Evolutionary conservation across 768 basidiomycete genomes (phyloP).

Genomic region (Leccinum variicolor): DNA sequence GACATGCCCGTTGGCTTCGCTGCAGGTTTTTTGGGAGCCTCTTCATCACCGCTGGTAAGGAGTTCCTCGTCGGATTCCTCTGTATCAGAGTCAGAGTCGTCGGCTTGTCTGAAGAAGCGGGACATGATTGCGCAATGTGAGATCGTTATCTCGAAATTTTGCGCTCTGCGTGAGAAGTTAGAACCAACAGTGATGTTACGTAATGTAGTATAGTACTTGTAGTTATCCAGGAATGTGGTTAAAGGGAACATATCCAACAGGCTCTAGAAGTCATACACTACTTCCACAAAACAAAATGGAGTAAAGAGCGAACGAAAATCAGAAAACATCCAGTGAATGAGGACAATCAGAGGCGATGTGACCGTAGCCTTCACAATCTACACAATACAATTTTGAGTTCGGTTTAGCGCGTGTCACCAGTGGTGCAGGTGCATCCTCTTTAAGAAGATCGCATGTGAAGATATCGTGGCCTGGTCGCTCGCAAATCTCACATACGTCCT

Average conservation of each 20-base stretch:
- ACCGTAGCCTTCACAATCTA: constrained; percentile 80
- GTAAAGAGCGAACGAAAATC: constrained; percentile 17
- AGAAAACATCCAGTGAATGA: constrained; percentile 86
- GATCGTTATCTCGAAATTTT: constrained; percentile 30
- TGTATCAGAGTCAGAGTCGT: constrained; percentile 75
- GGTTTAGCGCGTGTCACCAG: constrained; percentile 16
- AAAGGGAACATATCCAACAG: constrained; percentile 12
- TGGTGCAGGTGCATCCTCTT: constrained; percentile 43
- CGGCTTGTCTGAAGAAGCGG: constrained; percentile 84
- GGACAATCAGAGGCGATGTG: constrained; percentile 78
- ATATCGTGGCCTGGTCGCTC: constrained; percentile 84
- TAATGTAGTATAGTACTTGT: constrained; percentile 3
- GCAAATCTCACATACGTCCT: constrained; percentile 79
- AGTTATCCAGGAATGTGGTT: background rate
- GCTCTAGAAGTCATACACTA: constrained; percentile 15
- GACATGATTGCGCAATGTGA: constrained; percentile 52
- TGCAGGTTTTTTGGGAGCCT: constrained; percentile 39
- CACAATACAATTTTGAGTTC: constrained; percentile 55
- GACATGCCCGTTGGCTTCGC: constrained; percentile 51
- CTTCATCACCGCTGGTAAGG: constrained; percentile 72
- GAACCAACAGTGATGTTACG: constrained; percentile 16
- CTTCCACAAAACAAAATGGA: constrained; percentile 10
- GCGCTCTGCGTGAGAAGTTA: constrained; percentile 19
- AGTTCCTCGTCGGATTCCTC: constrained; percentile 73
- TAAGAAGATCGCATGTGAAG: constrained; percentile 76